These are phyloP conservation scores for Trichophyton simii DNA, from an alignment of 2,329 filamentous ascomycete genomes.

Conservation along the genomic window DNA sequence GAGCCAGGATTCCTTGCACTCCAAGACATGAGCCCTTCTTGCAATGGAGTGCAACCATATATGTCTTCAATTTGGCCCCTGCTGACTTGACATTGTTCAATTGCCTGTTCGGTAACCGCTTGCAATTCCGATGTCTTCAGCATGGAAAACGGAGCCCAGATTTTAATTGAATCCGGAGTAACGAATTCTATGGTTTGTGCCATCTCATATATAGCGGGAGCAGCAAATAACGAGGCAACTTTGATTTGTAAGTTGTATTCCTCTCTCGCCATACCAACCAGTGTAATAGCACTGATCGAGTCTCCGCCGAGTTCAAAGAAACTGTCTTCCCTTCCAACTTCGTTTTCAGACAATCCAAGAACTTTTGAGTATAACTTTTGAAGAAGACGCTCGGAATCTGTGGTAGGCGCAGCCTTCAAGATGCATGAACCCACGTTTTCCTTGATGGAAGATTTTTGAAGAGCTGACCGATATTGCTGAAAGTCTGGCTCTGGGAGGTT, in stretches of 20 bases:
- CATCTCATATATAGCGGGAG: slow-evolving; percentile 16
- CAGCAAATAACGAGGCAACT: slow-evolving; percentile 11
- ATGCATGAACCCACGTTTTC: background rate
- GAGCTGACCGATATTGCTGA: background rate
- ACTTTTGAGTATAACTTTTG: background rate
- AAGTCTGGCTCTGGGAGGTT: slow-evolving; percentile 6
- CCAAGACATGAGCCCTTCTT: slow-evolving; percentile 30
- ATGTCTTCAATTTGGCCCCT: slow-evolving; percentile 22
- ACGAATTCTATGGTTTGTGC: background rate
- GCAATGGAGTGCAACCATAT: slow-evolving; percentile 29
- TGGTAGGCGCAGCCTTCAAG: background rate
- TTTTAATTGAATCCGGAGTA: background rate
- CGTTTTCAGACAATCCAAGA: background rate
- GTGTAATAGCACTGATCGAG: slow-evolving; percentile 9
- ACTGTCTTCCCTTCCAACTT: slow-evolving; percentile 2
- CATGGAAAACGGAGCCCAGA: background rate
- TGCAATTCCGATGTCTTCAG: background rate
- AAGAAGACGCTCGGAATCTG: background rate
- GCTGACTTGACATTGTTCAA: slow-evolving; percentile 6
- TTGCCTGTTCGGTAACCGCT: slow-evolving; percentile 3
- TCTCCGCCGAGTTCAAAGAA: slow-evolving; percentile 9
- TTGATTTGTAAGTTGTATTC: slow-evolving; percentile 4
- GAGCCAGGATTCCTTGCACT: slow-evolving; percentile 24
- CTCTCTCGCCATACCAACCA: slow-evolving; percentile 3
- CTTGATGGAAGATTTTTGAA: background rate